Evolutionary conservation across 345 rosid genomes (phyloP), one percentile per base, ranked within the genome.

Genomic region (Fremontodendron californicum): DNA sequence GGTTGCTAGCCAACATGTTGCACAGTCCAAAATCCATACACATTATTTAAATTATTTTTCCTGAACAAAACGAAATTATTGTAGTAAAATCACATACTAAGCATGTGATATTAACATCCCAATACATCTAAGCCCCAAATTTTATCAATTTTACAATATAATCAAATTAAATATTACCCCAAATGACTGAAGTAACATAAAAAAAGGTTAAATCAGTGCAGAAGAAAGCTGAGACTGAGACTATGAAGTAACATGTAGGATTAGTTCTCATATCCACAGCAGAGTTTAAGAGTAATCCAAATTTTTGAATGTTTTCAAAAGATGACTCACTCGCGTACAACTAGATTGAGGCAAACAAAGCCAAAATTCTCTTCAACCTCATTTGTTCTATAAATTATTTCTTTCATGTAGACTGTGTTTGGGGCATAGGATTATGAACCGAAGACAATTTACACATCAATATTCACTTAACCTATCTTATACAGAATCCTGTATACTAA

Each of bases 161-260:
- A 21, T 67, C 52, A 13, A 66, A 66, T 66, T 55, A 27, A 55
- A 23, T 55, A 66, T 66, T 66, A 66, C 43, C 71, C 71, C 25
- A 66, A 66, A 65, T 66, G 51, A 66, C 71, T 40, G 9, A 66
- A 66, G 33, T 40, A 40, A 40, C 71, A 11, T 21, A 12, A 42
- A 66, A 9, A 9, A 21, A 4, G 2, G 0, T 37, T 8, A 37
- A 18, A 37, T 19, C 29, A 37, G 27, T 6, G 40, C 19, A 33
- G 66, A 15, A 0, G 10, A 18, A 18, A 19, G 2, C 11, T 67
- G 33, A 40, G 31, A 40, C 11, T 67, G 33, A 40, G 31, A 40
- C 12, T 4, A 40, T 37, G 43, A 63, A 16, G 9, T 37, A 63
- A 63, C 23, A 63, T 2, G 46, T 37, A 19, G 5, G 46, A 37